Evolutionary conservation across 345 rosid genomes (phyloP), one percentile per base, ranked within the genome.

Genomic region (Clarkia xantiana): DNA sequence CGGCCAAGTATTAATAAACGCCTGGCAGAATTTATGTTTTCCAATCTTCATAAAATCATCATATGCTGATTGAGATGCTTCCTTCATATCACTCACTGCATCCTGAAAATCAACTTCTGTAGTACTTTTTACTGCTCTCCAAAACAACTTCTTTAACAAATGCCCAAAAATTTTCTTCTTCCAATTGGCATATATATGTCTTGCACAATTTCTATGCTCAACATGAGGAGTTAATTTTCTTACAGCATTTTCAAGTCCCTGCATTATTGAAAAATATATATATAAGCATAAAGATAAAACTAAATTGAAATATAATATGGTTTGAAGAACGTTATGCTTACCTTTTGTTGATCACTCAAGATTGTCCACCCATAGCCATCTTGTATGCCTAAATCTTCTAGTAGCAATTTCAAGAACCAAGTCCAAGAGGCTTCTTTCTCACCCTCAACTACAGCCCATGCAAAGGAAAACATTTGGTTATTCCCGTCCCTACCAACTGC

Each of bases 401-500:
- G 19, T 11, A 20, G 14, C 14, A 41, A 11, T 18, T 16, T 22
- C n/a, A 42, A 4, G 22, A 42, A 42, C 48, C 47, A 42, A 1
- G 15, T 40, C 45, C 29, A 52, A 3, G 22, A 15, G 12, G 25
- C 42, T 12, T 29, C n/a, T 11, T 14, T 34, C 23, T 52, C 45
- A 15, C 22, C 16, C 8, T 52, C 55, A 9, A 40, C 45, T 10
- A 52, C 20, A n/a, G 45, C 45, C 45, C 55, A 52, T 7, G 54
- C 54, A 12, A 51, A 13, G 25, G 42, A 42, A 38, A 51, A 51
- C 36, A 51, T 51, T 8, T 38, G 18, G 36, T 15, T 15, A 14
- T 51, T 15, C 11, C 42, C 54, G 38, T 51, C 54, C 14, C 42
- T 14, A 20, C 20, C 55, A 11, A 51, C 55, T 1, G 44, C 55